These are phyloP conservation scores for Cytospora piceae DNA, from an alignment of 2,329 filamentous ascomycete genomes.

Conservation along the genomic window DNA sequence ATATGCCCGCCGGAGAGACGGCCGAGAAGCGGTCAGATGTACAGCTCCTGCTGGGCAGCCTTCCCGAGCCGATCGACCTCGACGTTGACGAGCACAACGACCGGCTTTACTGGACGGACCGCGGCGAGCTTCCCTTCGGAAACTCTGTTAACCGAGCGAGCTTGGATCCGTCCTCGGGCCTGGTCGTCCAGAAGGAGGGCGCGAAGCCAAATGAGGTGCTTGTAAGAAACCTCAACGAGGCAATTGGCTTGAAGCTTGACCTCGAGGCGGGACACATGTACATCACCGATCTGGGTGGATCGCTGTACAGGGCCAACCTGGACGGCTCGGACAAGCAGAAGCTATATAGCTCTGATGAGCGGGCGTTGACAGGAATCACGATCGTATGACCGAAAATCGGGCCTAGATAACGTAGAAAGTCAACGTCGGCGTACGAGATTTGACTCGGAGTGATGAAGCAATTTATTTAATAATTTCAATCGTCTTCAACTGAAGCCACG, in stretches of 20 bases:
- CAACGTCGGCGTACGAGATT: neutral
- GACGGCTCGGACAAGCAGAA: constrained; percentile 26
- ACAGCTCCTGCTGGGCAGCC: constrained; percentile 44
- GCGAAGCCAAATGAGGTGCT: constrained; percentile 29
- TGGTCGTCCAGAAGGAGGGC: neutral
- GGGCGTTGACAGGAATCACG: constrained; percentile 16
- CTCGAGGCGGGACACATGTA: constrained; percentile 18
- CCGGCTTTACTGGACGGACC: constrained; percentile 62
- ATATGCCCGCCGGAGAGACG: constrained; percentile 40
- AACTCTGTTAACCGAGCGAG: constrained; percentile 53
- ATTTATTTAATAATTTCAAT: neutral
- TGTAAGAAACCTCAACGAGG: constrained; percentile 28
- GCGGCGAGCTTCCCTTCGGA: constrained; percentile 59
- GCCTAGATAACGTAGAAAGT: neutral
- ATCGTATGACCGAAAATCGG: constrained; percentile 1
- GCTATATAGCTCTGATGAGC: constrained; percentile 22
- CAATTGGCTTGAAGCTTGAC: constrained; percentile 31
- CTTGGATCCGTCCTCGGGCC: constrained; percentile 24
- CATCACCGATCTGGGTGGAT: constrained; percentile 29
- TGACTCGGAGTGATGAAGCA: neutral
- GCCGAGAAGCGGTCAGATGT: constrained; percentile 44
- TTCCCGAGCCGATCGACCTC: constrained; percentile 62
- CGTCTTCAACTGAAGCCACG: neutral
- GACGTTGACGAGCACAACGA: constrained; percentile 52
- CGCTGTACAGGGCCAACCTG: constrained; percentile 25